These are phyloP conservation scores for Takakia lepidozioides DNA, from an alignment of 225 moss, liverwort and hornwort species.

Conservation along the genomic window DNA sequence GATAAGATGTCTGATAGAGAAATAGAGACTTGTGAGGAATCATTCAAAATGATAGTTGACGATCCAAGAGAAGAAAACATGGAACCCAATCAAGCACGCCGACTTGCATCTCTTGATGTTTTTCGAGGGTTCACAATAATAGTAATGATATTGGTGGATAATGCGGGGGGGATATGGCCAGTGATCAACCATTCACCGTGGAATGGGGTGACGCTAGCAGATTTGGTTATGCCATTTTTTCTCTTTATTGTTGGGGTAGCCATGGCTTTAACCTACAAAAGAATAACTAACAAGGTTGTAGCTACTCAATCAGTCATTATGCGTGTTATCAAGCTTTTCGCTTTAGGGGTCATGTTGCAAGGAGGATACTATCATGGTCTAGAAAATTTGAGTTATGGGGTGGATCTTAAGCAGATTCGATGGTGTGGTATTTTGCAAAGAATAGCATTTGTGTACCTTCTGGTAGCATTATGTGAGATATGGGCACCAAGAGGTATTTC, in stretches of 20 bases:
- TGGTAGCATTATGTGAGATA: slow-evolving; percentile 38
- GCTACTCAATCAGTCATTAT: no score
- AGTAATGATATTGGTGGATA: slow-evolving; percentile 56
- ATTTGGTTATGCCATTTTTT: slow-evolving; percentile 56
- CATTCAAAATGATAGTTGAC: no score
- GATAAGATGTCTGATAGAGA: no score
- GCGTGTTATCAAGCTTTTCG: slow-evolving; percentile 1
- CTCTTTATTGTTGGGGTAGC: slow-evolving; percentile 62
- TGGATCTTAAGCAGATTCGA: slow-evolving; percentile 29
- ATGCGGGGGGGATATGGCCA: slow-evolving; percentile 33
- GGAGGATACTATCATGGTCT: slow-evolving; percentile 38
- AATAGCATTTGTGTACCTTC: slow-evolving; percentile 27
- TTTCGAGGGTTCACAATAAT: slow-evolving; percentile 55
- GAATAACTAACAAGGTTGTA: background rate
- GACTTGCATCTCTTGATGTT: slow-evolving; percentile 58
- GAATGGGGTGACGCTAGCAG: slow-evolving; percentile 64
- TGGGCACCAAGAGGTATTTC: slow-evolving; percentile 27
- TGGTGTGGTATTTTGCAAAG: slow-evolving; percentile 51
- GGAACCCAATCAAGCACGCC: no score
- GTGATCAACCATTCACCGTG: slow-evolving; percentile 54
- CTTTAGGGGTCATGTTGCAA: slow-evolving; percentile 20
- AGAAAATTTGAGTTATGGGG: slow-evolving; percentile 26
- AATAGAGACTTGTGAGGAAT: no score
- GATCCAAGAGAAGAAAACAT: no score
- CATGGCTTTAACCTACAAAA: slow-evolving; percentile 27